Evolutionary conservation across 2,329 filamentous ascomycete species (phyloP).

Genomic region (Cladosporium sp.): DNA sequence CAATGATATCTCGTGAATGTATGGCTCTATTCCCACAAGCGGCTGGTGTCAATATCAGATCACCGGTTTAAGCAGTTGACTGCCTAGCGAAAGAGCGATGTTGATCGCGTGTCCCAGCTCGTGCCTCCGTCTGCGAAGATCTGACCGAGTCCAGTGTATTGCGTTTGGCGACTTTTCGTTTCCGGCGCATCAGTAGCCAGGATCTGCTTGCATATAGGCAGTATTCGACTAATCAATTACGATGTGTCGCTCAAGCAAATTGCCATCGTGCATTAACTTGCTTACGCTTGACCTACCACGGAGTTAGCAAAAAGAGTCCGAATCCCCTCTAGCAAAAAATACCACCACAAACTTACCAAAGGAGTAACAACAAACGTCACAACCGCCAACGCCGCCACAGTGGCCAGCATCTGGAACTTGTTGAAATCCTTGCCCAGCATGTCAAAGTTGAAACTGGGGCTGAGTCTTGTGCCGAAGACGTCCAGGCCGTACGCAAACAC

Average conservation of each 20-base stretch:
- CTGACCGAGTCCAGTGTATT: not conserved
- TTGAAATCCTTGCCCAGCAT: constrained; percentile 92
- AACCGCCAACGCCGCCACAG: constrained; percentile 75
- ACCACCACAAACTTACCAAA: constrained; percentile 65
- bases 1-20: not conserved
- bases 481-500: constrained; percentile 88
- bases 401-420: constrained; percentile 80
- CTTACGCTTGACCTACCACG: constrained; percentile 56
- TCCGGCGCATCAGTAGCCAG: not conserved
- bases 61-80: not conserved
- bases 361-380: constrained; percentile 80
- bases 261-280: constrained; percentile 69
- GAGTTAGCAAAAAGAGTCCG: constrained; percentile 28
- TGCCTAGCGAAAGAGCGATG: not conserved
- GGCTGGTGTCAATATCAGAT: not conserved
- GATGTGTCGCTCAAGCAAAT: constrained; percentile 34
- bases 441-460: constrained; percentile 90
- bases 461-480: constrained; percentile 80
- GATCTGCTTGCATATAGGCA: not conserved
- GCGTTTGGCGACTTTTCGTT: not conserved
- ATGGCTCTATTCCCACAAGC: not conserved
- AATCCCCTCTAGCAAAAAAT: not conserved
- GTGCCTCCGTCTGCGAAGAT: not conserved
- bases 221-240: not conserved
- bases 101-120: too few species aligned